Evolutionary conservation across 2,329 filamentous ascomycete species (phyloP), one percentile per base, ranked within the genome.

Genomic region (Colletotrichum sp.): DNA sequence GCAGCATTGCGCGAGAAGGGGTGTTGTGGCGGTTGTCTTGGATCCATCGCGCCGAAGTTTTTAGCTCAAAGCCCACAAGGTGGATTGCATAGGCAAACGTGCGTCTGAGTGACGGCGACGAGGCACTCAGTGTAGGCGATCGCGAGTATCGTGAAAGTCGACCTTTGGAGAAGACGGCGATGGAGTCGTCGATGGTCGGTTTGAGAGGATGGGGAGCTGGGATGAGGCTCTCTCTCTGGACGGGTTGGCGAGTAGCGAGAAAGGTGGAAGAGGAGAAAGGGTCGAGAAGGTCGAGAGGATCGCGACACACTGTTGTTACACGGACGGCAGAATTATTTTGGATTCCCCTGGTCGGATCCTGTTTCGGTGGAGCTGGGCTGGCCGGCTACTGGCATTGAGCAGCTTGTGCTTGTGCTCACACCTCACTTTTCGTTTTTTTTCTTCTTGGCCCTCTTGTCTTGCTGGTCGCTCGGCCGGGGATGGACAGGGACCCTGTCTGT

Each of bases 31-130:
- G 76, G 81, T 78, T 82, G 81, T 79, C 79, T 81, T 75, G 79
- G 78, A 77, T 79, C 80, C 85, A 86, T 84, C 77, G 80, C 80
- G 80, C 80, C 80, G 80, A 52, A 82, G 79, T 79, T 82, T 82
- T 83, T 82, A 84, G 83, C 81, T 83, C 80, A 77, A 81, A 83
- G 82, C 55, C 64, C 39, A 57, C 65, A 60, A 39, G 13, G 65
- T 69, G 60, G 75, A 70, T 60, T 75, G 64, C 68, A 43, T 52
- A 52, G 43, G 43, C 75, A 77, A 75, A 61, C 43, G 68, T 69
- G n/a, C 55, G 68, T 55, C 32, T 74, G 70, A 64, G 73, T 63
- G 73, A 75, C 55, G 57, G 70, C 63, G 69, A 61, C 32, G 48
- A 18, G 67, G 30, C 63, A 48, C 61, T 48, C 26, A 32, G 67